These are phyloP conservation scores for Cadophora gregata DNA, from an alignment of 2,329 filamentous ascomycete genomes.

Conservation along the genomic window DNA sequence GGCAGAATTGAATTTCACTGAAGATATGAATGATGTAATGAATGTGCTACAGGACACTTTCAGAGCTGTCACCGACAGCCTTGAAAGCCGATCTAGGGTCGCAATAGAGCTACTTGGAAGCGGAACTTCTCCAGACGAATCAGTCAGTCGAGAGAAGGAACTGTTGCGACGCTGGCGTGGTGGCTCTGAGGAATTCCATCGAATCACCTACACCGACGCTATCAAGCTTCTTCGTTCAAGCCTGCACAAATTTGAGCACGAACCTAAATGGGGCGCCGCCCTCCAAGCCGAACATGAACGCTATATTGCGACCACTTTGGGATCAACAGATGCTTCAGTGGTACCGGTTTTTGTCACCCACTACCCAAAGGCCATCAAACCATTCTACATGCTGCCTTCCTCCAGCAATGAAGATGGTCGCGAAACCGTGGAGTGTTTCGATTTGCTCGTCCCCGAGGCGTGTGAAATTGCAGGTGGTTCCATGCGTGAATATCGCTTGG, in stretches of 20 bases:
- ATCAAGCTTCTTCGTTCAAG: constrained; percentile 70
- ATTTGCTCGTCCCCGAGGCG: constrained; percentile 71
- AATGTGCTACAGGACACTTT: constrained; percentile 81
- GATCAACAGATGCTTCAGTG: constrained; percentile 37
- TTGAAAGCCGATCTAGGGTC: constrained; percentile 49
- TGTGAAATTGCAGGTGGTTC: constrained; percentile 75
- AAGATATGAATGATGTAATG: constrained; percentile 75
- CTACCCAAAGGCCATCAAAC: constrained; percentile 88
- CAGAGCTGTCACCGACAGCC: constrained; percentile 54
- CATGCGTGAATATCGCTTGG: constrained; percentile 69
- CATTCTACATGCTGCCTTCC: constrained; percentile 83
- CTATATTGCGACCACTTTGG: constrained; percentile 74
- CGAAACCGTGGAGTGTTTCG: constrained; percentile 71
- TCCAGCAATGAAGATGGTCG: constrained; percentile 23
- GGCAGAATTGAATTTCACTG: constrained; percentile 82
- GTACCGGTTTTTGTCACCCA: constrained; percentile 88
- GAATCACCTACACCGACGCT: constrained; percentile 82
- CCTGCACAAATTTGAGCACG: constrained; percentile 65
- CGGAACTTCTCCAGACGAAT: neutral
- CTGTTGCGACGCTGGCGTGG: constrained; percentile 76
- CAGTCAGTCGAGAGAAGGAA: constrained; percentile 43
- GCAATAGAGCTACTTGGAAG: constrained; percentile 56
- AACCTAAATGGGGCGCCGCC: constrained; percentile 73
- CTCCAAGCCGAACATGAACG: constrained; percentile 93
- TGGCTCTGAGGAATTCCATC: constrained; percentile 72